Percentiles rank a stretch among this genome's conserved stretches.
Conservation (phyloP, 495 filamentous ascomycete species). For the Xylaria palmicola region DNA sequence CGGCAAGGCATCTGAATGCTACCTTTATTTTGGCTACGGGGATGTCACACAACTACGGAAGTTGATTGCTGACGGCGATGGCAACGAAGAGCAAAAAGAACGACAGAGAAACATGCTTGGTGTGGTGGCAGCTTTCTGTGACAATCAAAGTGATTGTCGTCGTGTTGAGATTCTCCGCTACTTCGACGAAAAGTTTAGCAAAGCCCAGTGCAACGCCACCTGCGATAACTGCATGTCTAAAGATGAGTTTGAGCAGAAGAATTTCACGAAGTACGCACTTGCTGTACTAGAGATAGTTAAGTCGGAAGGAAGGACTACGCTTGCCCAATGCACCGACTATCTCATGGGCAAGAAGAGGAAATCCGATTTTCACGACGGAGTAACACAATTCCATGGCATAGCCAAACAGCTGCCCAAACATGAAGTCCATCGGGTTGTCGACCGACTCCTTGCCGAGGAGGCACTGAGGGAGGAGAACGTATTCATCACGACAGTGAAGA, state of each 20-base stretch:
- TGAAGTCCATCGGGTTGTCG: constrained; percentile 50
- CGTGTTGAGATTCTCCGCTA: constrained; percentile 86
- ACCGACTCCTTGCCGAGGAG: constrained; percentile 40
- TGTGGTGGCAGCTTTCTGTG: constrained; percentile 80
- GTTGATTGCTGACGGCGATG: constrained; percentile 81
- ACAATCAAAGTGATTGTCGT: constrained; percentile 82
- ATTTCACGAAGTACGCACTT: constrained; percentile 73
- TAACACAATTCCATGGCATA: constrained; percentile 39
- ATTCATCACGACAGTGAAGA: constrained; percentile 31
- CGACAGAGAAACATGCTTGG: constrained; percentile 81
- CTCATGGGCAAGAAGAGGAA: constrained; percentile 45
- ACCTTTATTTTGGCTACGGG: constrained; percentile 78
- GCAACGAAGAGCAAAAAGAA: constrained; percentile 71
- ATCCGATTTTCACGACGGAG: constrained; percentile 30
- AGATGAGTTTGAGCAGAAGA: constrained; percentile 60
- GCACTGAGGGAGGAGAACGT: constrained; percentile 51
- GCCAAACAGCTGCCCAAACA: constrained; percentile 47
- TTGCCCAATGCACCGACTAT: constrained; percentile 52
- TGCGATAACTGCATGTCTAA: constrained; percentile 86
- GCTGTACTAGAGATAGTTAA: constrained; percentile 66
- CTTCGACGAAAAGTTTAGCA: constrained; percentile 80
- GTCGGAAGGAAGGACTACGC: constrained; percentile 49
- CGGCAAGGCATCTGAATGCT: constrained; percentile 82
- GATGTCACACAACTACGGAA: constrained; percentile 61
- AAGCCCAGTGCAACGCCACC: constrained; percentile 63